These are phyloP conservation scores for Saccharomyces hybrid DNA, from an alignment of 1,139 yeast genomes.

Conservation along the genomic window DNA sequence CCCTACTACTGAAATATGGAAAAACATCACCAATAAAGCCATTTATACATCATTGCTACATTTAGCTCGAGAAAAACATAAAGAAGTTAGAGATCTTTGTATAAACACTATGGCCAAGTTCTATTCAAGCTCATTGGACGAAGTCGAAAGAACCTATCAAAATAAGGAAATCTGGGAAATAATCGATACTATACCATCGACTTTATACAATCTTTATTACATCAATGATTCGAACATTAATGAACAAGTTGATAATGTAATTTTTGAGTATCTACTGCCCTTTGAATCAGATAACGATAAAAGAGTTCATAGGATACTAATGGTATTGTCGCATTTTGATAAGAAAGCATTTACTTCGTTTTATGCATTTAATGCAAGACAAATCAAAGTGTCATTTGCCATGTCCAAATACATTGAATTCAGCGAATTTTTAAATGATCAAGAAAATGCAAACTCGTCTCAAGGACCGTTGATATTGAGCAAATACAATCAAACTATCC, in stretches of 20 bases:
- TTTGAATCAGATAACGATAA: constrained; percentile 38
- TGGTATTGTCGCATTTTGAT: constrained; percentile 44
- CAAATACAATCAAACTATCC: constrained; percentile 50
- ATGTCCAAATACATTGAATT: constrained; percentile 32
- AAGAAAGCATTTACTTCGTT: constrained; percentile 58
- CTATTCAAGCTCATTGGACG: constrained; percentile 34
- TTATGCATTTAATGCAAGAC: constrained; percentile 61
- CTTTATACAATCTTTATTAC: constrained; percentile 58
- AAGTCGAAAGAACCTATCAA: constrained; percentile 16
- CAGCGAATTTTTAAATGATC: constrained; percentile 30
- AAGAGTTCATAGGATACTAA: constrained; percentile 50
- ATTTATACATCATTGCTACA: constrained; percentile 51
- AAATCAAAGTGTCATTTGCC: constrained; percentile 45
- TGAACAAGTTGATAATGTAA: constrained; percentile 53
- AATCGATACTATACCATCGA: constrained; percentile 56
- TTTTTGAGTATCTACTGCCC: constrained; percentile 59
- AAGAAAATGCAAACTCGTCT: constrained; percentile 22
- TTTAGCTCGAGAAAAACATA: constrained; percentile 61
- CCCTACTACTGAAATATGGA: constrained; percentile 38
- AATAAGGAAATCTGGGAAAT: constrained; percentile 36
- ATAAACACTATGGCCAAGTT: constrained; percentile 49
- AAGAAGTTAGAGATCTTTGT: constrained; percentile 57
- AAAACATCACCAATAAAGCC: constrained; percentile 39
- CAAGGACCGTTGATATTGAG: constrained; percentile 17
- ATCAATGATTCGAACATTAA: constrained; percentile 68